phyloP scores from a whole-genome alignment of 768 basidiomycete species.

The Xerocomellus intermedius region DNA sequence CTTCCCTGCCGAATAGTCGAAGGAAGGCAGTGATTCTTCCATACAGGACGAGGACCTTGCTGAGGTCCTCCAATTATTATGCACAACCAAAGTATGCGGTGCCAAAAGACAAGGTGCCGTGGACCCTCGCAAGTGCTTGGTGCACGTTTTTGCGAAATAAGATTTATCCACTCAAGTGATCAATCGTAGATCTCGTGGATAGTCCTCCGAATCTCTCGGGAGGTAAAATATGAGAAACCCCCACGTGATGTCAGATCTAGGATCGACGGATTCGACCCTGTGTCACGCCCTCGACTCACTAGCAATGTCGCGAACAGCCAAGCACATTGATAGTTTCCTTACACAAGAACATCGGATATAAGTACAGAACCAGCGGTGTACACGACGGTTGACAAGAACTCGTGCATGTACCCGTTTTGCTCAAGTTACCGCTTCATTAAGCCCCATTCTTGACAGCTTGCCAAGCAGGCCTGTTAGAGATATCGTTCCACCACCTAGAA shows the following conservation, averaged over 20 bases:
- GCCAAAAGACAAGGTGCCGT: too few species aligned
- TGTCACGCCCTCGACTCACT: too few species aligned
- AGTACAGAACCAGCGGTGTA: background rate
- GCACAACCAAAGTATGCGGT: too few species aligned
- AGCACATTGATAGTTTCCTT: background rate
- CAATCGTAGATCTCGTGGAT: background rate
- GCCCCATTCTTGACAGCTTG: conserved; percentile 40
- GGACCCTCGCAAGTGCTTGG: too few species aligned
- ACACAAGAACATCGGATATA: background rate
- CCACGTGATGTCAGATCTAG: background rate
- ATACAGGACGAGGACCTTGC: background rate
- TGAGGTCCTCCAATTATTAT: too few species aligned
- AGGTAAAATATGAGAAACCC: background rate
- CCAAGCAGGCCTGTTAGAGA: conserved; percentile 47
- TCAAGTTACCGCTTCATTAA: background rate
- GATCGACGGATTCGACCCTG: background rate
- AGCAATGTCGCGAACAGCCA: background rate
- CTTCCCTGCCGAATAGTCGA: too few species aligned
- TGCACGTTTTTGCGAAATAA: too few species aligned
- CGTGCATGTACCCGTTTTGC: background rate
- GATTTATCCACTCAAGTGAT: background rate
- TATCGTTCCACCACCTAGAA: conserved; percentile 52
- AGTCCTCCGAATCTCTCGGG: background rate
- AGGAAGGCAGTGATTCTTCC: background rate
- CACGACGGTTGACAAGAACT: background rate